Evolutionary conservation across 2,329 filamentous ascomycete genomes (phyloP).

Genomic region (Fusarium sp.): DNA sequence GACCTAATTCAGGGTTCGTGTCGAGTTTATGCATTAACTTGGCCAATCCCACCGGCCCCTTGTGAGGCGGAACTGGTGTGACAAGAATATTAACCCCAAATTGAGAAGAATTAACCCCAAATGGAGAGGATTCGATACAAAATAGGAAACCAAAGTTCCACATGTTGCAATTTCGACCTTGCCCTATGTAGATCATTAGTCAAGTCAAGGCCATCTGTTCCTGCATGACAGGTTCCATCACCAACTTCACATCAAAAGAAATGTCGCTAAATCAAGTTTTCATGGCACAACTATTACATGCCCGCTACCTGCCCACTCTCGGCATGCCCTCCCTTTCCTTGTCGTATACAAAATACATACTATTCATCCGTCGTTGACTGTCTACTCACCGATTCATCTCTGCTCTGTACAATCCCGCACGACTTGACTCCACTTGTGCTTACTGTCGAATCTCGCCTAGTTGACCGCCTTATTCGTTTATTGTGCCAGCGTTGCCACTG

Average conservation of each 20-base stretch:
- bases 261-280: constrained; percentile 1
- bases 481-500: constrained; percentile 46
- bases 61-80: not conserved
- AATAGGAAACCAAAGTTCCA: not conserved
- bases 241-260: not conserved
- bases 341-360: constrained; percentile 45
- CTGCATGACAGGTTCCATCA: not conserved
- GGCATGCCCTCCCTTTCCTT: constrained; percentile 4
- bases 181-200: not conserved
- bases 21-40: not conserved
- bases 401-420: constrained; percentile 6
- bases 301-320: constrained; percentile 18
- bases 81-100: not conserved
- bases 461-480: not conserved
- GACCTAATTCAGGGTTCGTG: not conserved
- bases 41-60: not conserved
- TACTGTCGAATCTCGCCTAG: constrained; percentile 35
- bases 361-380: constrained; percentile 5
- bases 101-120: not conserved
- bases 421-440: constrained; percentile 38
- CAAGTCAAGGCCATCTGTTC: not conserved
- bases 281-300: constrained; percentile 28
- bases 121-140: not conserved
- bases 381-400: not conserved
- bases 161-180: not conserved